Conservation (phyloP, 495 filamentous ascomycete species). For the Hypoxylon fuscum region DNA sequence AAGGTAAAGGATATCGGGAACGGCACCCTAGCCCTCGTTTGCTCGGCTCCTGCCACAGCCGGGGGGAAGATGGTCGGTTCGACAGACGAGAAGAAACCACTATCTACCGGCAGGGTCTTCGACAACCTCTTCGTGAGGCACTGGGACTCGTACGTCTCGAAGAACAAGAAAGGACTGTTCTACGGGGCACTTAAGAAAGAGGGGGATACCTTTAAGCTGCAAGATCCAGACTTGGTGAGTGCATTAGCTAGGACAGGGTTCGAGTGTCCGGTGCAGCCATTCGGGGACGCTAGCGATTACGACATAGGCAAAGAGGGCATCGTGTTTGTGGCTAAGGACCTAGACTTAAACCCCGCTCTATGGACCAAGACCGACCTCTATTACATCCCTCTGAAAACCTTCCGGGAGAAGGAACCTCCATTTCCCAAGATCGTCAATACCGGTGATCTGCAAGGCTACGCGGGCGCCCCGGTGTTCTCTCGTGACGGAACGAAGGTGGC, state of each 20-base stretch:
- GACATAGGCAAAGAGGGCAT: constrained; percentile 66
- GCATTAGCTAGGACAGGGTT: constrained; percentile 65
- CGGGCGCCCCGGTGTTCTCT: constrained; percentile 77
- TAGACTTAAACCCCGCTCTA: constrained; percentile 75
- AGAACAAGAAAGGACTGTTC: constrained; percentile 77
- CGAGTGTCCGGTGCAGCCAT: constrained; percentile 68
- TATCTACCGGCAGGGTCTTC: constrained; percentile 72
- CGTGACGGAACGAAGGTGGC: constrained; percentile 76
- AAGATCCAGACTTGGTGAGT: constrained; percentile 59
- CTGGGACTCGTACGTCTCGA: constrained; percentile 76
- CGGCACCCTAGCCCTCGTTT: constrained; percentile 73
- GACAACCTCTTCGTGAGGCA: constrained; percentile 77
- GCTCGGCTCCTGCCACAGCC: constrained; percentile 68
- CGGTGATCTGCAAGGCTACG: constrained; percentile 71
- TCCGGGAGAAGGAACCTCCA: constrained; percentile 61
- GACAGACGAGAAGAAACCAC: constrained; percentile 62
- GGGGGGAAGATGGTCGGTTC: constrained; percentile 70
- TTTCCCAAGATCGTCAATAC: constrained; percentile 57
- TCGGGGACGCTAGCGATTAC: constrained; percentile 65
- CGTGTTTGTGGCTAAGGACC: constrained; percentile 88
- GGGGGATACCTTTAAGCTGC: constrained; percentile 51
- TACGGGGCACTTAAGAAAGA: constrained; percentile 69
- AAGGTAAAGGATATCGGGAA: constrained; percentile 71
- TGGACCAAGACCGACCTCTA: constrained; percentile 85
- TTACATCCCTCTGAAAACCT: constrained; percentile 70